Evolutionary conservation across 225 moss, liverwort and hornwort species (phyloP).

Genomic region (Polytrichum commune): DNA sequence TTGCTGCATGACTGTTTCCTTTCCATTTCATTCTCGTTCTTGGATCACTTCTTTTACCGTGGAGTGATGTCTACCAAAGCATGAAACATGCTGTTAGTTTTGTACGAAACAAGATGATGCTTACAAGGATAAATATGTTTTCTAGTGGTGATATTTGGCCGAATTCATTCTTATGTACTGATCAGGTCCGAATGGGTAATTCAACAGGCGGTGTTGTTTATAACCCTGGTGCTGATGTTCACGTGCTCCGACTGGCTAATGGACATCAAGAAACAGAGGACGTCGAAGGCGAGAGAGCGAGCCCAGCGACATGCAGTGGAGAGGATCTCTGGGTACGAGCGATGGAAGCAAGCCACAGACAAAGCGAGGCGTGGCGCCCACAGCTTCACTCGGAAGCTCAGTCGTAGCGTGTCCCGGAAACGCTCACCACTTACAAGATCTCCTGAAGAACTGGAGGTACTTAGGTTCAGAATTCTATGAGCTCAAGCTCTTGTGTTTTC

Average conservation of each 20-base stretch:
- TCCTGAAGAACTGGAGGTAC: constrained; percentile 26
- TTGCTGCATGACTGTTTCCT: no score
- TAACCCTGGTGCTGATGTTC: constrained; percentile 62
- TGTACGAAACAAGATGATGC: no score
- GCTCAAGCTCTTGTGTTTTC: no score
- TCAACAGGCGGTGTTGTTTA: constrained; percentile 64
- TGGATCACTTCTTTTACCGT: no score
- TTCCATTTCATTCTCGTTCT: no score
- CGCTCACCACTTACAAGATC: constrained; percentile 12
- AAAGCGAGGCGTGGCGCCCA: constrained; percentile 47
- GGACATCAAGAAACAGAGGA: constrained; percentile 72
- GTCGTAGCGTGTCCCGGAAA: constrained; percentile 39
- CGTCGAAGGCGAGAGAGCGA: constrained; percentile 55
- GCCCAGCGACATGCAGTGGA: constrained; percentile 73
- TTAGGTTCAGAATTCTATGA: no score
- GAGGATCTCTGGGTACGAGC: constrained; percentile 61
- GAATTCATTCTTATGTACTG: not conserved
- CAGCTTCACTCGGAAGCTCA: constrained; percentile 41
- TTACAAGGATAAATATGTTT: no score
- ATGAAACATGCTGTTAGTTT: no score
- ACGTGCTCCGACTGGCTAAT: constrained; percentile 81
- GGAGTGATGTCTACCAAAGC: no score
- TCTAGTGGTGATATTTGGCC: no score
- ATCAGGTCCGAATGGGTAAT: not conserved
- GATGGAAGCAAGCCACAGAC: constrained; percentile 73